Conservation (phyloP, 176 grass and related monocot species). For the barley (Hordeum vulgare) region DNA sequence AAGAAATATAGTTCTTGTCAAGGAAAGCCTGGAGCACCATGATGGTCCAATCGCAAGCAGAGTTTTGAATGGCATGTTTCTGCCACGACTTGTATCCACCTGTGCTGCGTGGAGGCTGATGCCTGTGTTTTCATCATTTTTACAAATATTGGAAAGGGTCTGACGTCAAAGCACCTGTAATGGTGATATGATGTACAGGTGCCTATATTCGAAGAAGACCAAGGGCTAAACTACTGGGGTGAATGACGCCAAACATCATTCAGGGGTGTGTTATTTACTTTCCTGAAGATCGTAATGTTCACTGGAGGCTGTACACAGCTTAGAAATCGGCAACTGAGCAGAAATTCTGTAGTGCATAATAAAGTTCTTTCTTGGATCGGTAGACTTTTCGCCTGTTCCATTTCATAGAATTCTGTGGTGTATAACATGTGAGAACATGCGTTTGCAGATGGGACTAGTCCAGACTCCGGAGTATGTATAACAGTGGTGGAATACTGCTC, state of each 20-base stretch:
- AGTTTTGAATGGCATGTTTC: neutral
- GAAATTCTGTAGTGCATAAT: neutral
- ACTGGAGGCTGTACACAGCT: neutral
- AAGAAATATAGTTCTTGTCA: conserved; percentile 60
- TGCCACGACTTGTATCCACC: neutral
- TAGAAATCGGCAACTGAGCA: neutral
- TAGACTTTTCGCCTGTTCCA: neutral
- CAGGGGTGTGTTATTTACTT: neutral
- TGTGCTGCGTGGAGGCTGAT: neutral
- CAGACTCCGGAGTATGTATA: neutral
- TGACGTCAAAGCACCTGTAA: neutral
- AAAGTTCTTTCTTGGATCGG: neutral
- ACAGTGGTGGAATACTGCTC: neutral
- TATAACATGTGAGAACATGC: neutral
- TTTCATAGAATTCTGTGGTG: neutral
- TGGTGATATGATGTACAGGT: neutral
- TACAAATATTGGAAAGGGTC: neutral
- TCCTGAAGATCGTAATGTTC: neutral
- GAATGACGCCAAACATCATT: too few species aligned
- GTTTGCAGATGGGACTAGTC: neutral
- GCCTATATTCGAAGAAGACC: neutral
- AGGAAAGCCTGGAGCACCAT: neutral
- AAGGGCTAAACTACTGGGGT: neutral
- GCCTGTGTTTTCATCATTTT: neutral
- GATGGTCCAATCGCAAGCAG: neutral